Evolutionary conservation across 345 rosid species (phyloP), one percentile per base, ranked within the genome.

Genomic region (Citrus unshiu): DNA sequence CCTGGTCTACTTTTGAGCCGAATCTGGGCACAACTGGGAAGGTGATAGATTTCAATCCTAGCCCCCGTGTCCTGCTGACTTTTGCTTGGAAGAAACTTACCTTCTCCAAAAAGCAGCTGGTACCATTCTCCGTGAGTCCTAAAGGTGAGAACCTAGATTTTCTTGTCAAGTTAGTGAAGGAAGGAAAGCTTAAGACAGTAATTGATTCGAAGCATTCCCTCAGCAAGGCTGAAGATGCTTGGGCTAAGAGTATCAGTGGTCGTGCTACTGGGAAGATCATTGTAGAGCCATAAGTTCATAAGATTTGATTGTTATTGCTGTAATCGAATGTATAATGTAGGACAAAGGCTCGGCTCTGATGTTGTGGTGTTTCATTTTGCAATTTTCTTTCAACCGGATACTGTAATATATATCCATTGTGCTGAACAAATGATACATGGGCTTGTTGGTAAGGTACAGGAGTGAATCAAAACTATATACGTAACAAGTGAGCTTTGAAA

Each of bases 241-340:
- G 96, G 98, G 93, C 91, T 4, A 91, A 83, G 84, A 86, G 90
- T 63, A 82, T 91, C 2, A 88, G 78, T 59, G 92, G 95, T 9
- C 93, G 87, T 77, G 93, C 97, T 40, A 92, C 97, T 14, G 98
- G 98, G 19, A 92, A 93, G 88, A 86, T 93, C 40, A 81, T 93
- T 25, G 91, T 90, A 49, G 93, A 93, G 88, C 90, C 87, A 0
- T 86, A 79, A 72, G 39, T 74, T n/a, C 16, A 76, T 25, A 54
- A 0, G 22, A 16, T 51, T 51, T 16, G 22, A 5, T 51, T 14
- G 57, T 16, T 51, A 51, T 51, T 51, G 57, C 14, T 4, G 57
- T 51, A 51, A 16, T 51, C 21, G 1, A 14, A 51, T 51, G 57
- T 51, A 1, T 46, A 46, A 46, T 46, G 5, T 46, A 43, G 49